phyloP scores from a whole-genome alignment of 2,329 filamentous ascomycete genomes.

The Fusarium heterosporum region DNA sequence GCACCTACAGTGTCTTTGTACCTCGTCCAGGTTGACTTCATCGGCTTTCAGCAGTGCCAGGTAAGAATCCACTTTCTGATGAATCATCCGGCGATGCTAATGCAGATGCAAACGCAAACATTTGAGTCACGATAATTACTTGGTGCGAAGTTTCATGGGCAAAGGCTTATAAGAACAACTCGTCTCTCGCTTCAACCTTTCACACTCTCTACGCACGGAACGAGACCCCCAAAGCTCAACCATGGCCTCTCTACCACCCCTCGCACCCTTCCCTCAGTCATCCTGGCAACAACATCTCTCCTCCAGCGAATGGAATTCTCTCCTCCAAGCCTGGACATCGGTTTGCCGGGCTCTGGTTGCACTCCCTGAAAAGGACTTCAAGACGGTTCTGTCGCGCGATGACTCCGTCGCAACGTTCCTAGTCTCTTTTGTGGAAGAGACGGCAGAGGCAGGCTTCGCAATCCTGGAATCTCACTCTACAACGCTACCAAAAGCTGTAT shows the following conservation, averaged over 20 bases:
- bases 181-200: background rate
- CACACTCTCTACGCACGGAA: background rate
- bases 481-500: conserved; percentile 71
- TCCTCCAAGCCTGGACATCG: conserved; percentile 79
- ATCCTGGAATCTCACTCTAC: conserved; percentile 53
- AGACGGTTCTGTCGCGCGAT: conserved; percentile 62
- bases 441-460: conserved; percentile 52
- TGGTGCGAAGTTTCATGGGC: conserved; percentile 7
- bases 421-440: conserved; percentile 73
- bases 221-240: conserved; percentile 1
- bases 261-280: conserved; percentile 81
- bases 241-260: conserved; percentile 70
- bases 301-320: conserved; percentile 79
- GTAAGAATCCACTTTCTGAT: conserved; percentile 49
- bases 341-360: conserved; percentile 74
- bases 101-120: background rate
- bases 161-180: conserved; percentile 13
- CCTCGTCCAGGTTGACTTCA: conserved; percentile 19
- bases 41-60: conserved; percentile 24
- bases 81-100: conserved; percentile 56
- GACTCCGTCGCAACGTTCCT: conserved; percentile 73
- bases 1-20: conserved; percentile 10
- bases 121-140: conserved; percentile 17
- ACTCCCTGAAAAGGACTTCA: conserved; percentile 67
- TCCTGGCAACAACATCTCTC: conserved; percentile 74